Base-by-base conservation (phyloP, 257 asterid genomes). In the Lantana camara region DNA sequence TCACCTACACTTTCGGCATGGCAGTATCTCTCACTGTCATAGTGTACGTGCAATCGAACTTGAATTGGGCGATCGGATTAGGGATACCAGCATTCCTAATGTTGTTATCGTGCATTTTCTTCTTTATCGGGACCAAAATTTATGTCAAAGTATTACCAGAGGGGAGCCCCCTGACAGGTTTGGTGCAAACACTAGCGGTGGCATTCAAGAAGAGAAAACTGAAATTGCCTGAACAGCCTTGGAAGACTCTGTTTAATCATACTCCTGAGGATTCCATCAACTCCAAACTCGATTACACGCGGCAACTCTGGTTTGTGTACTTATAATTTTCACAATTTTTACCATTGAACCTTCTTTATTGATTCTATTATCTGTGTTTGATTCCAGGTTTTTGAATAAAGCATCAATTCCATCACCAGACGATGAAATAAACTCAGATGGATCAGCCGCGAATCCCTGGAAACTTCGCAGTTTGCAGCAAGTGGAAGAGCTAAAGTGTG, bases 1-100 rank as follows among this genome's bases (percentile, higher is more conserved):
- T 77, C 68, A 60, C 79, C 47, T 73, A 47, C 74, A 77, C 82
- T 7, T 73, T 73, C 23, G 79, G 76, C 19, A 68, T 69, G 79
- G 65, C 69, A 55, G 5, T 77, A 3, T 73, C 79, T 8, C 35
- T 73, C 16, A 73, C 79, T 0, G 40, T 60, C 48, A 69, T 73
- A 41, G 76, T 77, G 3, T 73, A 73, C 45, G 71, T 77, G 24
- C 82, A 77, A 47, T 54, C 82, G 15, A 61, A 69, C 8, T 1
- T 77, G 64, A 73, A 58, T 49, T 77, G 73, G 82, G 73, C 69
- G 4, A 59, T 73, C 35, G 79, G 82, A 20, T 57, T 69, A 57
- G 82, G 68, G 8, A 73, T 77, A 20, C 79, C 82, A 0, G 52
- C 82, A 8, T 69, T 73, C 21, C 60, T 77, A 14, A 73, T 77